Evolutionary conservation across 495 filamentous ascomycete genomes (phyloP).

Genomic region (Physcia stellaris): DNA sequence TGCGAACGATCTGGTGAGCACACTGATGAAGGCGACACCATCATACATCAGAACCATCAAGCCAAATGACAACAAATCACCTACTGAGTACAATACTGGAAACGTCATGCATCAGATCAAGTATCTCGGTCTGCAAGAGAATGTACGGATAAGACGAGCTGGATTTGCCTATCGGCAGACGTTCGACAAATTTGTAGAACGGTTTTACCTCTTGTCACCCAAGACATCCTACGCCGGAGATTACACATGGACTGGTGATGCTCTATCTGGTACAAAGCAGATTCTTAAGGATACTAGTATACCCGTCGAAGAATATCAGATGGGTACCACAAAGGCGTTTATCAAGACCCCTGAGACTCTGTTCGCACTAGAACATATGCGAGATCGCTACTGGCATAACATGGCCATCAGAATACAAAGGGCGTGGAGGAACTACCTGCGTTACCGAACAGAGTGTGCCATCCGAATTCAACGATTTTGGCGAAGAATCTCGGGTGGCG

Average conservation of each 20-base stretch:
- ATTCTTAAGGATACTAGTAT: constrained; percentile 95
- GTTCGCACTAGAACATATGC: constrained; percentile 94
- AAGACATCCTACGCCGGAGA: constrained; percentile 93
- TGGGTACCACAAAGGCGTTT: constrained; percentile 94
- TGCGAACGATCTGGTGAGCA: constrained; percentile 88
- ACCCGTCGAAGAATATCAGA: constrained; percentile 87
- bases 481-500: constrained; percentile 77
- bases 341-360: constrained; percentile 98
- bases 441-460: constrained; percentile 83
- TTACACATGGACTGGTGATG: constrained; percentile 87
- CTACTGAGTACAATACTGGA: constrained; percentile 73
- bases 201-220: constrained; percentile 90
- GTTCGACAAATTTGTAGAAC: constrained; percentile 96
- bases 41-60: constrained; percentile 99
- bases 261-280: constrained; percentile 75
- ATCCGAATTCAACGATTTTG: constrained; percentile 91
- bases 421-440: constrained; percentile 90
- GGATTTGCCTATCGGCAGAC: constrained; percentile 97
- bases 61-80: constrained; percentile 96
- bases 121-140: constrained; percentile 96
- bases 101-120: constrained; percentile 99
- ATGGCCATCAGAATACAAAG: constrained; percentile 97
- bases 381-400: constrained; percentile 96
- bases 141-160: constrained; percentile 91
- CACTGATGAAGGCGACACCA: constrained; percentile 91